Base-by-base conservation (phyloP, 2,329 filamentous ascomycete species). In the Cladosporium halotolerans region DNA sequence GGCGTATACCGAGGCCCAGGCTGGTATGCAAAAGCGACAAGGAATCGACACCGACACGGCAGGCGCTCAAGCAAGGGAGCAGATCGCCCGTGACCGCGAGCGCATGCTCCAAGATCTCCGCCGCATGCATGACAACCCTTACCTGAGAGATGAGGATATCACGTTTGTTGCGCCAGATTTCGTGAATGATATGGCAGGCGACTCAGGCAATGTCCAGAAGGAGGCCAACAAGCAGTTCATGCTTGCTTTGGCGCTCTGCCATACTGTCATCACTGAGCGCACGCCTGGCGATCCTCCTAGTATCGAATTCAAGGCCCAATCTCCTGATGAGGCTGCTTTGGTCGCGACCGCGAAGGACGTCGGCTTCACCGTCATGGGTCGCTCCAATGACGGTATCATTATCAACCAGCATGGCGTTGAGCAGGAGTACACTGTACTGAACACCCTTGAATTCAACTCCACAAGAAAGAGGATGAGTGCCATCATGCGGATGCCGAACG, bases 391-490 rank as follows among this genome's bases (percentile, higher is more conserved):
- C 57, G 88, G 89, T 49, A 86, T 99, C 58, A 82, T 88, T 49
- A 67, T 99, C 52, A 96, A 96, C 60, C 79, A 95, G 6, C 81
- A 95, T 75, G 95, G 93, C 45, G 80, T 90, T 63, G 90, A 97
- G 61, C 81, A 83, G 44, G 83, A 86, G 57, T 99, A 93, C 68
- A 85, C 84, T 13, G 86, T 99, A 32, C 80, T 99, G 45, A 97
- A 96, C 71, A 96, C 88, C 1, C 85, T 99, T 36, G 93, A 99
- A 68, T 99, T 99, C 76, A 97, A 97, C 69, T 97, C 92, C 0
- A 90, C 86, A 41, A 82, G 93, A 64, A 99, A 99, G 74, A 83
- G 93, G 60, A 99, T 99, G 93, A 97, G 91, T 71, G 89, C 91
- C 2, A 96, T 99, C 61, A 84, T 99, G 47, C 82, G 88, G 54